These are phyloP conservation scores for Pythium myriotylum DNA, from an alignment of 352 stramenopile species.

Conservation along the genomic window DNA sequence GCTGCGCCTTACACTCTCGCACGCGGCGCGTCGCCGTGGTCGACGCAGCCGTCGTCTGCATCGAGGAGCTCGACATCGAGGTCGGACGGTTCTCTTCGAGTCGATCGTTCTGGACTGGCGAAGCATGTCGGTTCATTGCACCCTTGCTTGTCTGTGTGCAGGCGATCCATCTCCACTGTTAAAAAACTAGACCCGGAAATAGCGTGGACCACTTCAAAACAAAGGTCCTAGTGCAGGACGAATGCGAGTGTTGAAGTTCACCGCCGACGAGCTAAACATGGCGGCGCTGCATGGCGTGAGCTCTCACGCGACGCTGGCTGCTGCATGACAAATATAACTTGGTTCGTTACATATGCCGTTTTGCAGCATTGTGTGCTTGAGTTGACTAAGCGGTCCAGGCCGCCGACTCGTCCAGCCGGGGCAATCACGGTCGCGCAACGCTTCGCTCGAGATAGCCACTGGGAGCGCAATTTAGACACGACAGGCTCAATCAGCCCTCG, in stretches of 20 bases:
- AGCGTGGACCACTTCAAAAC: slow-evolving; percentile 1
- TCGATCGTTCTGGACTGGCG: slow-evolving; percentile 17
- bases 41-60: slow-evolving; percentile 3
- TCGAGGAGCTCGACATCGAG: slow-evolving; percentile 1
- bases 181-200: slow-evolving; percentile 16
- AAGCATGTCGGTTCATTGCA: slow-evolving; percentile 16
- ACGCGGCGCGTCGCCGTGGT: slow-evolving; percentile 22
- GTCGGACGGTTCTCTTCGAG: neutral
- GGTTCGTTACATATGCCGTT: too few relatives aligned
- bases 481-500: neutral
- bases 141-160: slow-evolving; percentile 25
- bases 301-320: too few relatives aligned
- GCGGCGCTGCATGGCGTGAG: too few relatives aligned
- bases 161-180: slow-evolving; percentile 12
- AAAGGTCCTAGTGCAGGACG: slow-evolving; percentile 5
- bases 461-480: slow-evolving; percentile 5
- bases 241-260: neutral
- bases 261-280: too few relatives aligned
- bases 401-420: too few relatives aligned
- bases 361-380: too few relatives aligned
- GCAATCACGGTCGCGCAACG: too few relatives aligned
- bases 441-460: too few relatives aligned
- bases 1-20: slow-evolving; percentile 62
- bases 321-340: too few relatives aligned
- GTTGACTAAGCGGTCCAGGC: too few relatives aligned